phyloP scores from a whole-genome alignment of 768 basidiomycete genomes.

The Cubamyces lactineus region DNA sequence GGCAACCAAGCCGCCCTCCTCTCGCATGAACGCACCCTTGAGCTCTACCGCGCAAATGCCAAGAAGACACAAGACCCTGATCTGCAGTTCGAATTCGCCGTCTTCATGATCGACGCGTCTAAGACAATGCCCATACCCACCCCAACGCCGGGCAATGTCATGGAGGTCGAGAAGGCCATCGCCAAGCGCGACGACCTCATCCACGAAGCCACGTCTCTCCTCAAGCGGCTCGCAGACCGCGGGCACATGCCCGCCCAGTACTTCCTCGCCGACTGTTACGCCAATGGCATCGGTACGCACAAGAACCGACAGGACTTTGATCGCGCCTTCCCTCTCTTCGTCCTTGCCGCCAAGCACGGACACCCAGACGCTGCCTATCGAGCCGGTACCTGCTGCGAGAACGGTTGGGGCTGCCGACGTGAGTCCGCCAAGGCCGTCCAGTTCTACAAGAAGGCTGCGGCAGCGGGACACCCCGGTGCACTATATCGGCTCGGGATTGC shows the following conservation, averaged over 20 bases:
- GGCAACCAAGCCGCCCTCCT: constrained; percentile 92
- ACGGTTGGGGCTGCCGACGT: constrained; percentile 96
- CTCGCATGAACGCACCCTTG: constrained; percentile 94
- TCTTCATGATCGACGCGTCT: constrained; percentile 98
- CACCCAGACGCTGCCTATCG: constrained; percentile 96
- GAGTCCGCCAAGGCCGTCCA: constrained; percentile 91
- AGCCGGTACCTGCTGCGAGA: constrained; percentile 97
- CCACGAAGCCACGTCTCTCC: constrained; percentile 82
- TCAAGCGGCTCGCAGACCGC: constrained; percentile 91
- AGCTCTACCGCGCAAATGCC: constrained; percentile 96
- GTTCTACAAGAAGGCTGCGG: constrained; percentile 93
- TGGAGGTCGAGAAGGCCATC: constrained; percentile 78
- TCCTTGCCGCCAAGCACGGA: constrained; percentile 95
- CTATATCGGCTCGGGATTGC: constrained; percentile 97
- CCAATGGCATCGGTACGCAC: constrained; percentile 95
- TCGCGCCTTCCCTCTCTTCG: constrained; percentile 93
- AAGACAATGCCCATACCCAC: constrained; percentile 83
- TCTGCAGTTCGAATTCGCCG: constrained; percentile 96
- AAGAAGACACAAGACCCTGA: constrained; percentile 99
- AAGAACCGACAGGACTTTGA: constrained; percentile 95
- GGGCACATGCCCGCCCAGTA: constrained; percentile 96
- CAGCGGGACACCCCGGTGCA: constrained; percentile 88
- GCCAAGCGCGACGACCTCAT: constrained; percentile 88
- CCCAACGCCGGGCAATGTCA: constrained; percentile 69
- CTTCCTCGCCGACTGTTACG: constrained; percentile 97